Evolutionary conservation across 495 filamentous ascomycete genomes (phyloP), one percentile per base, ranked within the genome.

Genomic region (Aspergillus affinis): DNA sequence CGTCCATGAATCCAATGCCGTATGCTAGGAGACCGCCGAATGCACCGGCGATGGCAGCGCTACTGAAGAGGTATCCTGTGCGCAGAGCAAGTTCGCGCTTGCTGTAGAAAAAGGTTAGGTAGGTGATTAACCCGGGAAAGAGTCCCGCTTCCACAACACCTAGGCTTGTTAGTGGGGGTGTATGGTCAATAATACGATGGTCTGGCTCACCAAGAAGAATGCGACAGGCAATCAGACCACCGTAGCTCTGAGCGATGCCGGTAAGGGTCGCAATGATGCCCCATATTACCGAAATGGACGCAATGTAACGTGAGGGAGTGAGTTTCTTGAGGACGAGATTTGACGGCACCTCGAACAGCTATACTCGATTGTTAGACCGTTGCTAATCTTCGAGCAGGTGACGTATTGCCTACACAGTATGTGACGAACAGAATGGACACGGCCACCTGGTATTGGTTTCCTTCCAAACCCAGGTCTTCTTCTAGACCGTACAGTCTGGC

Each of bases 301-400:
- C 80, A 58, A 93, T 84, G 71, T 85, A 92, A 18, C 83, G 81
- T 6, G 84, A 85, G 1, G 90, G 90, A 82, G 88, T 87, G 59
- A 96, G 77, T 62, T 84, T 84, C 71, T 95, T 95, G 52, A 97
- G 76, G 9, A 94, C 71, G 54, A 96, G 79, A 68, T 97, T 97
- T 10, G 77, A 77, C 0, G 77, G 77, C 12, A 79, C 74, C 62
- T 81, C 77, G 52, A 77, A 76, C 20, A 78, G 60, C 75, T 77
- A 54, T 7, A 21, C 41, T 58, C 9, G 30, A 32, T 27, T n/a
- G 44, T 49, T 17, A 53, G 55, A 46, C 29, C 49, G 53, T 57
- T 54, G 55, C n/a, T 6, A 13, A 32, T 44, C 18, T 18, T 36
- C 30, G 46, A 29, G 19, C 18, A 18, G 41, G 41, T 23, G 21